Evolutionary conservation across 176 grass and related monocot species (phyloP).

Genomic region (Oryza punctata): DNA sequence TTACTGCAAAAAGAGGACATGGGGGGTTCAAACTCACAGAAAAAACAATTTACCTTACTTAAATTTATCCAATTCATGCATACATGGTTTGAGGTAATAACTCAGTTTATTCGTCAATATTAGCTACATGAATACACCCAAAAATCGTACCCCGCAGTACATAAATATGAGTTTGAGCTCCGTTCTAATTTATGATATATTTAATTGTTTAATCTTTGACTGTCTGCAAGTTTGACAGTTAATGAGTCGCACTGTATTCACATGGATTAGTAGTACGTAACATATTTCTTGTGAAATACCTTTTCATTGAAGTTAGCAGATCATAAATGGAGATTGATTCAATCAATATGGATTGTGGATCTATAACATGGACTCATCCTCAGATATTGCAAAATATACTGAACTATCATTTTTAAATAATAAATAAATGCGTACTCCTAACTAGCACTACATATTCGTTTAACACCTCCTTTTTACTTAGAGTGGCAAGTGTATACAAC

Average conservation of each 20-base stretch:
- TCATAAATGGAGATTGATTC: not conserved
- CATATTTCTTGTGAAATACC: not conserved
- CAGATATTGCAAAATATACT: not conserved
- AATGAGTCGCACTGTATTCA: not conserved
- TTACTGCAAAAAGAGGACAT: not conserved
- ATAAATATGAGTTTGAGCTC: not conserved
- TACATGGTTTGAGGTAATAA: not conserved
- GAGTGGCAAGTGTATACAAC: conserved; percentile 76
- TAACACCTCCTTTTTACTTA: conserved; percentile 35
- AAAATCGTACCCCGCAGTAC: conserved; percentile 2
- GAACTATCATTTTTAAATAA: not conserved
- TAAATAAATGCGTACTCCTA: not conserved
- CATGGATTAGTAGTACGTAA: not conserved
- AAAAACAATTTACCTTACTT: not conserved
- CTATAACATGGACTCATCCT: conserved; percentile 6
- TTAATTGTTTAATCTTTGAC: not conserved
- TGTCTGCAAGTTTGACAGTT: not conserved
- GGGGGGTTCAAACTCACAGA: not conserved
- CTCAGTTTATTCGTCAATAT: not conserved
- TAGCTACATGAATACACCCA: not conserved
- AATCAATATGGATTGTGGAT: conserved; percentile 7
- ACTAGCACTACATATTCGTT: not conserved
- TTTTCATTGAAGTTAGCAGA: not conserved
- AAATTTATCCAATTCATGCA: not conserved
- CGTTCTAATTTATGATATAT: not conserved